A percentile compares a stretch with the other conserved stretches of the same genome.
phyloP scores from a whole-genome alignment of 192 early-diverging fungal species.

The Umbelopsis isabellina region DNA sequence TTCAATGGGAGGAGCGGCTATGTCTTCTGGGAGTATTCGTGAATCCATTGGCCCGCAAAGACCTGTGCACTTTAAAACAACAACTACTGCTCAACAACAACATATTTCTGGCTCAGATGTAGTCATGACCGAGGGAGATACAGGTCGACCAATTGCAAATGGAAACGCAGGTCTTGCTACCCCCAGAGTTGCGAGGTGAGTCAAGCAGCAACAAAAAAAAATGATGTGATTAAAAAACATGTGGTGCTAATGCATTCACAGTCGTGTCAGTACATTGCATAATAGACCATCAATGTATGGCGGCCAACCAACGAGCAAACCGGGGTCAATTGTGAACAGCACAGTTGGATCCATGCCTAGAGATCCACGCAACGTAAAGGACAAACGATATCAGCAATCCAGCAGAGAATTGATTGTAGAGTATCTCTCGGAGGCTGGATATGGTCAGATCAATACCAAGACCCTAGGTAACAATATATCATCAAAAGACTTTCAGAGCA shows the following conservation, averaged over 20 bases:
- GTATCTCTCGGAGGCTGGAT: slow-evolving; percentile 63
- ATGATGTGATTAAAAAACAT: too few species aligned
- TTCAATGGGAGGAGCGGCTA: slow-evolving; percentile 5
- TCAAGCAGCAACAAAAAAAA: neutral
- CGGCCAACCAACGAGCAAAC: neutral
- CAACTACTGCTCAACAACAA: neutral
- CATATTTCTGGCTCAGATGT: neutral
- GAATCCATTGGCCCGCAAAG: slow-evolving; percentile 3
- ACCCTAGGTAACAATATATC: slow-evolving; percentile 57
- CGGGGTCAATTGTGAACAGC: neutral
- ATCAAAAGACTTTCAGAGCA: slow-evolving; percentile 67
- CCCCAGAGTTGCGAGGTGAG: neutral
- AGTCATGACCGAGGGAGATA: slow-evolving; percentile 5
- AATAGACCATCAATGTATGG: neutral
- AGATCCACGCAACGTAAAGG: slow-evolving; percentile 46
- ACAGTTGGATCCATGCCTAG: slow-evolving; percentile 10
- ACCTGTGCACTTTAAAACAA: slow-evolving; percentile 5
- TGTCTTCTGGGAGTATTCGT: neutral
- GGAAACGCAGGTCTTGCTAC: neutral
- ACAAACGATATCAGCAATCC: slow-evolving; percentile 48
- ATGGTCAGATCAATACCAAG: slow-evolving; percentile 39
- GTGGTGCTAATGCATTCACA: neutral
- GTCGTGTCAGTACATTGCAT: neutral
- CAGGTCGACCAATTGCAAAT: neutral
- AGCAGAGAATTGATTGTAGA: slow-evolving; percentile 55